Evolutionary conservation across 306 rosid species (phyloP), one percentile per base, ranked within the genome.

Genomic region (Cucumis hystrix): DNA sequence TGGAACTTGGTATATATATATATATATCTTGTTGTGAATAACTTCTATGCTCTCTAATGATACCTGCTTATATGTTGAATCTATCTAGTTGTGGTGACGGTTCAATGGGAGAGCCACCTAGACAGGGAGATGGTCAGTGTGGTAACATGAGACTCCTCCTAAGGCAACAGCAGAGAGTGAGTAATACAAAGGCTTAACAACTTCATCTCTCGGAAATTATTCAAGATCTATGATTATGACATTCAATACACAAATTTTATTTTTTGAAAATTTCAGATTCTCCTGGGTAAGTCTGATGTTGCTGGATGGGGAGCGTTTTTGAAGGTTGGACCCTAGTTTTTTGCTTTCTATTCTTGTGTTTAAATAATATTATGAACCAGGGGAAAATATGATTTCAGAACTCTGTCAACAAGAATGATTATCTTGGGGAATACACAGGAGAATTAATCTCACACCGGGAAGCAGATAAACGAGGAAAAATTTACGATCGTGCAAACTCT

Each of bases 241-340:
- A 40, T 52, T 10, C 20, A n/a, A 15, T 67, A 21, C 45, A 21
- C 4, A 45, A 65, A 61, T 76, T 77, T 75, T 21, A 75, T 67
- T 33, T 33, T 33, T 33, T 33, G 37, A 33, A 81, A 80, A 78
- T 75, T 66, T 75, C 87, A 95, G 98, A 92, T 92, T 87, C 96
- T 95, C 76, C 84, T 95, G 86, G 92, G 88, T 25, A 90, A 89
- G 84, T 95, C 98, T 74, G 98, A 95, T 88, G 90, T 95, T 83
- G 96, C 97, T 65, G 98, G 98, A 83, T 95, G 98, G 98, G 98
- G 98, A 79, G 98, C 98, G 52, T 95, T 95, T 82, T 82, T 95
- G 79, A 95, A 95, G 98, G 98, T 95, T 61, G 13, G 75, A 69
- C 78, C 75, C 65, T 76, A 65, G 52, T 25, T 41, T 41, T 69